Percentiles rank a stretch among this genome's conserved stretches.
Conservation (phyloP, 139 green algal species). For the Gonium pectorale region DNA sequence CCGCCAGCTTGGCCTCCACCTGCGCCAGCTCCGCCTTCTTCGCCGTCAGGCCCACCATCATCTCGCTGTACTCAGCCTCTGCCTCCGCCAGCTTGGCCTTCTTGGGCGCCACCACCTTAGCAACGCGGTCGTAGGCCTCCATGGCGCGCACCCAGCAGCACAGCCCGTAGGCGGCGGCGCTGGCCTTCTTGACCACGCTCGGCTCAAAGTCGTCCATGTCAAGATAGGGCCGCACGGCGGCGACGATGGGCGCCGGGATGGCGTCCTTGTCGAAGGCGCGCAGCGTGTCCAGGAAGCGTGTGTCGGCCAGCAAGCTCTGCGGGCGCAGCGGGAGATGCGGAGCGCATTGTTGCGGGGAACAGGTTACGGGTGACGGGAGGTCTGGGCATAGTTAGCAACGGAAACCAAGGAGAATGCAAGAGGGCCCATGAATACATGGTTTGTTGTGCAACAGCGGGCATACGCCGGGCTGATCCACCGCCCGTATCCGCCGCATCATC, state of each 20-base stretch:
- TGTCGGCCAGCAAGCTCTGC: conserved; percentile 68
- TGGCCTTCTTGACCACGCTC: conserved; percentile 68
- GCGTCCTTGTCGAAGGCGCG: conserved; percentile 83
- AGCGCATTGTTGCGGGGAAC: no score
- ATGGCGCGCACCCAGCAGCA: conserved; percentile 86
- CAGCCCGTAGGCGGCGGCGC: conserved; percentile 76
- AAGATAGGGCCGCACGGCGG: conserved; percentile 68
- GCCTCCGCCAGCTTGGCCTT: conserved; percentile 68
- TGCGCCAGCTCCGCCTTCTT: conserved; percentile 78
- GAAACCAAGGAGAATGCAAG: no score
- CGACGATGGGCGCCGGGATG: conserved; percentile 66
- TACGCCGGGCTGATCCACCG: no score
- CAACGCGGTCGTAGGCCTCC: conserved; percentile 78
- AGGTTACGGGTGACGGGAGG: no score
- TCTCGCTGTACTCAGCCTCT: conserved; percentile 61
- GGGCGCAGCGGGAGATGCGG: no score
- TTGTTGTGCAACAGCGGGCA: no score
- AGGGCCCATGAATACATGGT: no score
- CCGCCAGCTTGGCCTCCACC: conserved; percentile 77
- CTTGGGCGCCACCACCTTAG: conserved; percentile 73
- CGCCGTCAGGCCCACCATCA: conserved; percentile 73
- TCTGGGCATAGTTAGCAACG: no score
- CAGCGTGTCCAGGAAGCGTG: conserved; percentile 71
- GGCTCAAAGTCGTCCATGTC: conserved; percentile 68
- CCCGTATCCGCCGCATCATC: no score